A percentile compares a stretch with the other conserved stretches of the same genome.
Conservation (phyloP, 2,329 filamentous ascomycete species). For the Pseudocercospora fuligena region DNA sequence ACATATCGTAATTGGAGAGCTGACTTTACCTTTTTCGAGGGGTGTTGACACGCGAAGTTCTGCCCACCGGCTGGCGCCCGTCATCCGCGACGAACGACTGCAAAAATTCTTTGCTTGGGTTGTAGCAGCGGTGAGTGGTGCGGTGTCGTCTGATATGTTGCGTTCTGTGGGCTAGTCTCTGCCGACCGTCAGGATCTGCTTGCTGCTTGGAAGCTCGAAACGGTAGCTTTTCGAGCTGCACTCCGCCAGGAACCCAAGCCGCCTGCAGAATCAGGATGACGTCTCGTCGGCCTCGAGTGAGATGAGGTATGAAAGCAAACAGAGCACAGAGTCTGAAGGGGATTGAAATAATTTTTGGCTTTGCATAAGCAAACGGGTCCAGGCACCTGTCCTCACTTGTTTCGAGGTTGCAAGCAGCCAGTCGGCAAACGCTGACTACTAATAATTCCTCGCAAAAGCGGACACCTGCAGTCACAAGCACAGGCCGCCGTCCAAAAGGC, state of each 20-base stretch:
- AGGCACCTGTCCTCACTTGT: background rate
- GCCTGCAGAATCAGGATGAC: slow-evolving; percentile 3
- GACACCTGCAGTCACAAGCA: slow-evolving; percentile 2
- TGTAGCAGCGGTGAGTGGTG: background rate
- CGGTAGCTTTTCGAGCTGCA: slow-evolving; percentile 1
- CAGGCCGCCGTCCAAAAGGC: background rate
- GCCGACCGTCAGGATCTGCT: background rate
- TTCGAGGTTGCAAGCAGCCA: background rate
- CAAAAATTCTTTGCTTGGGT: background rate
- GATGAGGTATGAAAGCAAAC: background rate
- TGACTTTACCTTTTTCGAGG: slow-evolving; percentile 7
- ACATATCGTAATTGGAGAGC: slow-evolving; percentile 2
- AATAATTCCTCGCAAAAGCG: background rate
- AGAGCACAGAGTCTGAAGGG: background rate
- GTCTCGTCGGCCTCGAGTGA: background rate
- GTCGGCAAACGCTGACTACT: slow-evolving; percentile 9
- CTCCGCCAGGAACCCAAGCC: background rate
- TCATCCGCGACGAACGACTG: background rate
- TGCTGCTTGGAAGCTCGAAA: background rate
- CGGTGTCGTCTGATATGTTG: background rate
- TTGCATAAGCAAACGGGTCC: background rate
- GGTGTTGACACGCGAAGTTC: background rate
- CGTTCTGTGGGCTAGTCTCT: background rate
- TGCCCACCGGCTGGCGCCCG: background rate
- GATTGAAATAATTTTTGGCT: background rate